Evolutionary conservation across 2,329 filamentous ascomycete species (phyloP).

Genomic region (Verticillium tricorpus): DNA sequence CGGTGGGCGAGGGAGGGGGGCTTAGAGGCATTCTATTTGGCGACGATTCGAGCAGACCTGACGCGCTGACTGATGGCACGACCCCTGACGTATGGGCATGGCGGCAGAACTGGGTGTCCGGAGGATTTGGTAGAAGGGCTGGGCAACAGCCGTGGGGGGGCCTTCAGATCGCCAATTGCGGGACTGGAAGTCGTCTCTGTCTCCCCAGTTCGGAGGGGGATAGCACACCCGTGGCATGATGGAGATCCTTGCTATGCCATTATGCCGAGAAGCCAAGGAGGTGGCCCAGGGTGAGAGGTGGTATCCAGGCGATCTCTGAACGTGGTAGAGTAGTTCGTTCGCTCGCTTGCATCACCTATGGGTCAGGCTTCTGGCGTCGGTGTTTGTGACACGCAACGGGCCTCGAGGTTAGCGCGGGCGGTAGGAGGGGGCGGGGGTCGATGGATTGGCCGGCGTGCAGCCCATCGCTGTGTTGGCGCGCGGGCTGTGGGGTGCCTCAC

Average conservation of each 20-base stretch:
- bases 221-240: background rate
- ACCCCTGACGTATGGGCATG: background rate
- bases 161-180: background rate
- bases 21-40: slow-evolving; percentile 1
- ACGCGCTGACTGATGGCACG: background rate
- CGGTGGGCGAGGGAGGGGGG: slow-evolving; percentile 5
- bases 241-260: background rate
- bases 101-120: background rate
- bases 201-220: background rate
- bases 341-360: background rate
- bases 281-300: background rate
- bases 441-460: background rate
- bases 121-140: background rate
- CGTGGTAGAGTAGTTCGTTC: background rate
- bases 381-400: background rate
- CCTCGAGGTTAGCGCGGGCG: background rate
- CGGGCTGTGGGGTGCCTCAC: background rate
- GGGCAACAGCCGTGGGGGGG: background rate
- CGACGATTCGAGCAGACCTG: background rate
- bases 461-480: background rate
- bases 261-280: background rate
- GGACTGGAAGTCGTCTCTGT: background rate
- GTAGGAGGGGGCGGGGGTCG: background rate
- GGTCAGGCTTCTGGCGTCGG: background rate
- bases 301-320: background rate